A percentile compares a stretch with the other conserved stretches of the same genome.
These are phyloP conservation scores for Podospora bellae-mahoneyi DNA, from an alignment of 495 filamentous ascomycete species.

Conservation along the genomic window DNA sequence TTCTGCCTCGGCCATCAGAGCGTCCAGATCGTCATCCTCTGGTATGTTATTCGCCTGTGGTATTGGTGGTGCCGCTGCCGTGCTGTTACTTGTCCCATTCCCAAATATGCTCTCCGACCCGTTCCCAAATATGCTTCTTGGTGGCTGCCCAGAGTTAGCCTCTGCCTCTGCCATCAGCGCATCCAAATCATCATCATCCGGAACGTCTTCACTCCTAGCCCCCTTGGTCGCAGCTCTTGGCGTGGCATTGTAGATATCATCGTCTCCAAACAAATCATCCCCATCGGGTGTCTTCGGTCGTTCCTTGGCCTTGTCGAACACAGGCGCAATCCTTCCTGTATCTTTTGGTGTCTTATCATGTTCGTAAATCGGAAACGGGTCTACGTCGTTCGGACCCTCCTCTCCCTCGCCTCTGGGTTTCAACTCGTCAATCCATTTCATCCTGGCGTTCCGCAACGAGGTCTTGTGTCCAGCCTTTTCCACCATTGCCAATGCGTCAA, in stretches of 20 bases:
- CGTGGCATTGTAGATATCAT: slow-evolving; percentile 45
- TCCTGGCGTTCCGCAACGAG: slow-evolving; percentile 61
- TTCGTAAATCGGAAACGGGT: slow-evolving; percentile 33
- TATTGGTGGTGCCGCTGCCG: not conserved
- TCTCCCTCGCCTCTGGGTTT: slow-evolving; percentile 49
- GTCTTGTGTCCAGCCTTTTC: slow-evolving; percentile 91
- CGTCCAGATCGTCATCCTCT: slow-evolving; percentile 51
- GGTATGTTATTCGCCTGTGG: slow-evolving; percentile 28
- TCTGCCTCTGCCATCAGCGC: slow-evolving; percentile 50
- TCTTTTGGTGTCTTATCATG: slow-evolving; percentile 26
- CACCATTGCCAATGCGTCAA: slow-evolving; percentile 84
- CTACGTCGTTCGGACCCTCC: slow-evolving; percentile 47
- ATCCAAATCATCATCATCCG: slow-evolving; percentile 50
- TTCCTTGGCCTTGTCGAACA: slow-evolving; percentile 40
- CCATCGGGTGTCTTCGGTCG: slow-evolving; percentile 30
- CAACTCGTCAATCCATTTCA: slow-evolving; percentile 78
- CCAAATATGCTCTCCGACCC: slow-evolving; percentile 9
- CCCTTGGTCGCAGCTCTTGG: slow-evolving; percentile 21
- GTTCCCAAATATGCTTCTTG: slow-evolving; percentile 22
- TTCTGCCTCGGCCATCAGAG: slow-evolving; percentile 48
- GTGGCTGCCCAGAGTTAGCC: slow-evolving; percentile 22
- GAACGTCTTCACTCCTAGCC: slow-evolving; percentile 25
- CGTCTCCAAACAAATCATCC: slow-evolving; percentile 34
- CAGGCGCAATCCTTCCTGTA: slow-evolving; percentile 44
- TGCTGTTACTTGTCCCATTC: slow-evolving; percentile 7